Evolutionary conservation across 345 rosid species (phyloP).

Genomic region (Erysimum cheiranthoides): DNA sequence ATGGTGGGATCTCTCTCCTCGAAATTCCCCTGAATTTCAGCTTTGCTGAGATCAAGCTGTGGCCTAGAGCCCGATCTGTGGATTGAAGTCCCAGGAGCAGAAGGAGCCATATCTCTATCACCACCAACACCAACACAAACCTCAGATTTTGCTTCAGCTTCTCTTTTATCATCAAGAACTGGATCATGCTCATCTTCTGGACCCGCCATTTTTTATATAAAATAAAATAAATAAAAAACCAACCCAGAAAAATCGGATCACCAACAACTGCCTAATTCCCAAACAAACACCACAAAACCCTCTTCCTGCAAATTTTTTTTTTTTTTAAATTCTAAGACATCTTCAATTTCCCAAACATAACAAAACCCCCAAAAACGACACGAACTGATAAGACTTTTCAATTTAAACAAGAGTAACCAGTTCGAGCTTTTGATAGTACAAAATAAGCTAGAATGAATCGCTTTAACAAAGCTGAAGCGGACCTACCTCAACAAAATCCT

Average conservation of each 20-base stretch:
- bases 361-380: background rate
- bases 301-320: constrained; percentile 10
- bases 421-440: background rate
- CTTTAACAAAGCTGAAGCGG: background rate
- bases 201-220: constrained; percentile 31
- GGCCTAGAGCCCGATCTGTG: constrained; percentile 96
- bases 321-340: background rate
- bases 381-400: constrained; percentile 9
- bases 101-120: constrained; percentile 76
- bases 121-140: constrained; percentile 31
- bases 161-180: constrained; percentile 50
- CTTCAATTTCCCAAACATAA: constrained; percentile 14
- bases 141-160: constrained; percentile 42
- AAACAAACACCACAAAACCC: constrained; percentile 23
- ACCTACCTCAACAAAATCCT: background rate
- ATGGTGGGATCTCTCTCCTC: constrained; percentile 96
- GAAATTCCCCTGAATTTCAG: constrained; percentile 90
- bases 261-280: constrained; percentile 41
- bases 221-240: background rate
- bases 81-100: constrained; percentile 59
- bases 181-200: constrained; percentile 46
- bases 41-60: constrained; percentile 94
- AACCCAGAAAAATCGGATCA: constrained; percentile 46
- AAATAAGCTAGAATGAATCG: background rate
- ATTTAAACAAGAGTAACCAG: constrained; percentile 5